Percentiles rank a stretch among this genome's conserved stretches.
phyloP scores from a whole-genome alignment of 352 stramenopile genomes.

The Phytopythium oedochilum region DNA sequence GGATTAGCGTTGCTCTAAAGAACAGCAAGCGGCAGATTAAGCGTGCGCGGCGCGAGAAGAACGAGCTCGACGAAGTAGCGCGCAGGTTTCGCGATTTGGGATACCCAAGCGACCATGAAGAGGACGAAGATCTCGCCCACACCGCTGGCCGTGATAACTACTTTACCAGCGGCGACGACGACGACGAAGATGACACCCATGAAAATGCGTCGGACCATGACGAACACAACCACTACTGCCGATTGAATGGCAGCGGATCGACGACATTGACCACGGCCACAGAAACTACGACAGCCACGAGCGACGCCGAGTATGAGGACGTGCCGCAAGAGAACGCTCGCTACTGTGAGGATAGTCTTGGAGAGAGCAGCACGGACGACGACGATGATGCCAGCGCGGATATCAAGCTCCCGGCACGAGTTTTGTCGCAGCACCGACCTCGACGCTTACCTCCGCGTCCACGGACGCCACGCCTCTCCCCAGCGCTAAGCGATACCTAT shows the following conservation, averaged over 20 bases:
- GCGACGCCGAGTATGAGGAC: constrained; percentile 5
- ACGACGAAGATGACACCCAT: constrained; percentile 14
- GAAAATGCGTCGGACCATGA: constrained; percentile 8
- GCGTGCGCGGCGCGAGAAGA: constrained; percentile 22
- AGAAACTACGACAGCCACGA: not conserved
- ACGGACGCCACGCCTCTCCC: not conserved
- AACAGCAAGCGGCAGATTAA: constrained; percentile 30
- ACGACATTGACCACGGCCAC: not conserved
- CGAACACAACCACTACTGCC: not conserved
- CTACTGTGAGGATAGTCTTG: constrained; percentile 3
- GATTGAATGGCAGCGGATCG: not conserved
- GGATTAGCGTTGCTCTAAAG: constrained; percentile 31
- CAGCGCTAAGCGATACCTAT: not conserved
- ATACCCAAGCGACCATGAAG: constrained; percentile 20
- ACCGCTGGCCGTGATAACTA: constrained; percentile 8
- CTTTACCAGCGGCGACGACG: not conserved
- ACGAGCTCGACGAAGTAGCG: constrained; percentile 24
- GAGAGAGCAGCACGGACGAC: not conserved
- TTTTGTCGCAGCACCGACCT: not conserved
- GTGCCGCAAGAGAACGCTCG: constrained; percentile 1
- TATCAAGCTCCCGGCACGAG: not conserved
- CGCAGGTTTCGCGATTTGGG: constrained; percentile 26
- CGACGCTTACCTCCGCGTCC: not conserved
- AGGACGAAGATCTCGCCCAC: constrained; percentile 16
- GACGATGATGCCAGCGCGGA: not conserved